Percentiles rank a stretch among this genome's conserved stretches.
These are phyloP conservation scores for Vigna unguiculata DNA, from an alignment of 306 rosid species.

Conservation along the genomic window DNA sequence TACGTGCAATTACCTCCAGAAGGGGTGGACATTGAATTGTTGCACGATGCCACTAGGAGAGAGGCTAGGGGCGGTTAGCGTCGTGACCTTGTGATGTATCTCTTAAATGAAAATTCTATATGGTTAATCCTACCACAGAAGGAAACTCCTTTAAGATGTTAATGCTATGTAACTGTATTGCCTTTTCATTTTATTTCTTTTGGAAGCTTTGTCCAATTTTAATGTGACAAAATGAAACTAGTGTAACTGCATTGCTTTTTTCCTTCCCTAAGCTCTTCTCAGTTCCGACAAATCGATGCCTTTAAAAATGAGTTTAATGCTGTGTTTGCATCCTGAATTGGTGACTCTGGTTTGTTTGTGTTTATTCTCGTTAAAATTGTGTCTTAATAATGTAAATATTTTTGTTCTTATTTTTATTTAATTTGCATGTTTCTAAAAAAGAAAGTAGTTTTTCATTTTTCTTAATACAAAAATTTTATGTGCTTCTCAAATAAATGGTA, in stretches of 20 bases:
- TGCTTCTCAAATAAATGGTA: too few species aligned
- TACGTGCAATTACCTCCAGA: constrained; percentile 97
- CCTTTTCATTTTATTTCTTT: constrained; percentile 16
- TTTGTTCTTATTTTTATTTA: too few species aligned
- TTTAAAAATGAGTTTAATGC: too few species aligned
- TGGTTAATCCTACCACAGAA: constrained; percentile 22
- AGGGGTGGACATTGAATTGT: constrained; percentile 90
- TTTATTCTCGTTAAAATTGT: too few species aligned
- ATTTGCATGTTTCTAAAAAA: too few species aligned
- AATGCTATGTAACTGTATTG: constrained; percentile 28
- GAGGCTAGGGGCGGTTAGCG: constrained; percentile 94
- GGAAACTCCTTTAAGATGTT: constrained; percentile 20
- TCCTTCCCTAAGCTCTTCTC: background rate
- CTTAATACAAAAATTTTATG: too few species aligned
- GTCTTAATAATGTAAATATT: too few species aligned
- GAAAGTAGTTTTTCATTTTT: too few species aligned
- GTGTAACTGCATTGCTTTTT: background rate
- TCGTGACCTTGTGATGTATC: constrained; percentile 9
- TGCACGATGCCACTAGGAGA: constrained; percentile 97
- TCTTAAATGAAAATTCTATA: constrained; percentile 3
- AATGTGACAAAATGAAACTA: constrained; percentile 34
- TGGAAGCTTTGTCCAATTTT: constrained; percentile 19
- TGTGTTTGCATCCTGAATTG: too few species aligned
- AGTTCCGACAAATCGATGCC: background rate
- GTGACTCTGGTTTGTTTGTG: too few species aligned